A percentile compares a stretch with the other conserved stretches of the same genome.
phyloP scores from a whole-genome alignment of 352 stramenopile genomes.

The Phytophthora sp. region DNA sequence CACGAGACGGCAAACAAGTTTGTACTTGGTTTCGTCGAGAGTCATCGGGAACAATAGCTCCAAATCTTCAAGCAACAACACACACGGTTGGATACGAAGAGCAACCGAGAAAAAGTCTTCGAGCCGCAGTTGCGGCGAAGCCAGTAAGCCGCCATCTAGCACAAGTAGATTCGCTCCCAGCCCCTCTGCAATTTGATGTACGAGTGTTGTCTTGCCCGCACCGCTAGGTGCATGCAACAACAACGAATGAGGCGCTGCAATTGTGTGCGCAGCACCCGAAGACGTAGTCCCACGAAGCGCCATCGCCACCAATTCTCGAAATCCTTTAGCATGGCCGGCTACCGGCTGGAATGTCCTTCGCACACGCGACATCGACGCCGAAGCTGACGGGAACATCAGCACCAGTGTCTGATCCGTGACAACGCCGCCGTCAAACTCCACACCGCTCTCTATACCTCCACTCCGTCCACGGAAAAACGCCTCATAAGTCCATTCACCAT shows the following conservation, averaged over 20 bases:
- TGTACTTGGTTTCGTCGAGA: conserved; percentile 77
- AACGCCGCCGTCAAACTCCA: conserved; percentile 41
- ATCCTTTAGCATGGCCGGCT: conserved; percentile 44
- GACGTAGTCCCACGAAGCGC: conserved; percentile 15
- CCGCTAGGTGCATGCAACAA: conserved; percentile 72
- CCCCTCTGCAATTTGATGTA: conserved; percentile 55
- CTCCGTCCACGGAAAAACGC: conserved; percentile 48
- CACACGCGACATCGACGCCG: background rate
- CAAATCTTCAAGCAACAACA: conserved; percentile 77
- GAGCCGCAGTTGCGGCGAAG: conserved; percentile 55
- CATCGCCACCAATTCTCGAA: conserved; percentile 51
- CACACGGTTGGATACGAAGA: conserved; percentile 68
- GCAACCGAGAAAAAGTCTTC: conserved; percentile 75
- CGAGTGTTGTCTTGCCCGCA: conserved; percentile 75
- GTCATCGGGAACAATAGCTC: conserved; percentile 77
- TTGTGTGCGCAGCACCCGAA: background rate
- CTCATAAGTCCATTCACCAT: conserved; percentile 62
- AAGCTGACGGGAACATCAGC: conserved; percentile 55
- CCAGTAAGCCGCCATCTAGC: conserved; percentile 66
- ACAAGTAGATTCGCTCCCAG: conserved; percentile 62
- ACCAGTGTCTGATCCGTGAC: conserved; percentile 70
- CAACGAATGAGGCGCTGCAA: conserved; percentile 43
- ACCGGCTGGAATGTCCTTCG: conserved; percentile 32
- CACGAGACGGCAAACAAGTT: conserved; percentile 67
- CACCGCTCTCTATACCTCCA: background rate